phyloP scores from a whole-genome alignment of 2,329 filamentous ascomycete species.

The Nemania abortiva region DNA sequence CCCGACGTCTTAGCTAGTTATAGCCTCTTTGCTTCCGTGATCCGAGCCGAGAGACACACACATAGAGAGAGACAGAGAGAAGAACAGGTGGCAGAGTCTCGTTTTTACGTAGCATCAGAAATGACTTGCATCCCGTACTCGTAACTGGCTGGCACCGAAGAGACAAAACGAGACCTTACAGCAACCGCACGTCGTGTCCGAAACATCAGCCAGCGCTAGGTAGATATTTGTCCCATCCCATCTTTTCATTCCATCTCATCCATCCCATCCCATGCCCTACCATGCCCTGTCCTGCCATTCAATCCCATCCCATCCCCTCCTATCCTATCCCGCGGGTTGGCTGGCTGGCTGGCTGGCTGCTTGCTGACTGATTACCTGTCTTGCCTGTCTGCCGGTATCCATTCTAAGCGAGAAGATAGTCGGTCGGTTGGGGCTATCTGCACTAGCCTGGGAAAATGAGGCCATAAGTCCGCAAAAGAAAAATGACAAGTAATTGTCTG shows the following conservation, averaged over 20 bases:
- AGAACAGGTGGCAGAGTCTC: constrained; percentile 15
- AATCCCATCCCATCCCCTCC: not conserved
- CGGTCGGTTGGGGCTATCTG: constrained; percentile 12
- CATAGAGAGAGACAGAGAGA: not conserved
- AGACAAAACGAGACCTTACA: not conserved
- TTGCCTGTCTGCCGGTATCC: constrained; percentile 10
- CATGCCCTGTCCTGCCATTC: not conserved
- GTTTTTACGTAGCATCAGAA: constrained; percentile 12
- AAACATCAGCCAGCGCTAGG: constrained; percentile 2
- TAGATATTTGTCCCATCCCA: constrained; percentile 14
- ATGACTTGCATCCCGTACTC: constrained; percentile 21
- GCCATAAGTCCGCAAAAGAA: constrained; percentile 4
- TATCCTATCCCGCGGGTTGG: not conserved
- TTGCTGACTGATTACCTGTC: too few relatives aligned
- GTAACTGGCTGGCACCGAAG: not conserved
- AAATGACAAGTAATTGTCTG: constrained; percentile 20
- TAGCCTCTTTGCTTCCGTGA: constrained; percentile 19
- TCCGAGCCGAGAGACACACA: constrained; percentile 1
- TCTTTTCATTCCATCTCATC: not conserved
- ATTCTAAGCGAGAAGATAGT: constrained; percentile 15
- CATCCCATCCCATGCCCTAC: not conserved
- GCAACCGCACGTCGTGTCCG: too few relatives aligned
- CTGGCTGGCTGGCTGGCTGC: not conserved
- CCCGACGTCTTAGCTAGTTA: constrained; percentile 24
- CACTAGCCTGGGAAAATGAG: constrained; percentile 9